Base-by-base conservation (phyloP, 2,329 filamentous ascomycete species). In the Laburnicola sp. region DNA sequence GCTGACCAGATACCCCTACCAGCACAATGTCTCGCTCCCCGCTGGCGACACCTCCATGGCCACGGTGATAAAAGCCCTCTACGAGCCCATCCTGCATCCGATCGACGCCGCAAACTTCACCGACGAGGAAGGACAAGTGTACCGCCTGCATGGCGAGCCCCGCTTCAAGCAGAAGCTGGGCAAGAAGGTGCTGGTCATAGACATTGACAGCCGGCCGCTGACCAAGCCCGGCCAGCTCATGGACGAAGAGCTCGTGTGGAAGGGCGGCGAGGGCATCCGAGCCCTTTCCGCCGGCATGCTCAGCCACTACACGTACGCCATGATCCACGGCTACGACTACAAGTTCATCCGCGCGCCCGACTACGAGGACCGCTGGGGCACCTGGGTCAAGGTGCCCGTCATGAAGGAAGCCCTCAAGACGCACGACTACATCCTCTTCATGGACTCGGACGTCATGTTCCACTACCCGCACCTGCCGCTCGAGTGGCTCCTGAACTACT, bases 401-500 rank as follows among this genome's bases (percentile, higher is more conserved):
- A 75, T 78, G 48, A 72, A 78, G 26, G 65, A 72, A 49, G 69
- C 68, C 3, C 69, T 73, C 56, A 70, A 73, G 45, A 71, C 68
- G 6, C 69, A 74, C 52, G 68, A 74, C 6, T 75, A 80, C 63
- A 70, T 73, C 9, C 71, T 80, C 52, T 80, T 80, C 57, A 69
- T 80, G 60, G 78, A 80, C 64, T 74, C 75, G n/a, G 78, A 80
- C 51, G 76, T 76, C 53, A 72, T 78, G 53, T 76, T 80, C 54
- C 71, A 74, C 36, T 73, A 80, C 56, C 74, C 74, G 1, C 71
- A 78, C 34, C 65, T 80, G 2, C 78, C 78, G 4, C 54, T 80
- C 28, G 78, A 80, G 58, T 80, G 77, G 75, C 74, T 80, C 3
- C 67, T 80, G 56, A 78, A 78, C 64, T 75, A 78, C 54, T 80